Evolutionary conservation across 23 red algal genomes (phyloP).

Genomic region (Gracilaria gracilis): DNA sequence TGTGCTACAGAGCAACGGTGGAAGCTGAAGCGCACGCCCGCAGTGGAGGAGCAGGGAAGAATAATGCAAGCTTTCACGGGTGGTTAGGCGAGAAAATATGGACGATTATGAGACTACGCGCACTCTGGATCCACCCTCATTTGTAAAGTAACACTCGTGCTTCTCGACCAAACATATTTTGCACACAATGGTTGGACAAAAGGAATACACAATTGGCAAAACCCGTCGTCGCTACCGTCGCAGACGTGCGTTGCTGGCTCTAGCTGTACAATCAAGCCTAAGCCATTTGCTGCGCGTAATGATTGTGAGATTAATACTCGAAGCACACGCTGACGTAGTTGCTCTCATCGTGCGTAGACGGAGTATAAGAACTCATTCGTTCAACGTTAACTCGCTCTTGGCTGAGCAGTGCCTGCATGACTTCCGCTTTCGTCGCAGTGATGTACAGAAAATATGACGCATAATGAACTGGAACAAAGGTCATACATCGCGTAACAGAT

Average conservation of each 20-base stretch:
- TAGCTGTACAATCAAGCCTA: not conserved
- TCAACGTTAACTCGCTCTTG: not conserved
- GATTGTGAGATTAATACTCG: not conserved
- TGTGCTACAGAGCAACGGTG: no score
- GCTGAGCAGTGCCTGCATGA: slow-evolving; percentile 2
- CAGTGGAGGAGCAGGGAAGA: no score
- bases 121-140: no score
- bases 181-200: not conserved
- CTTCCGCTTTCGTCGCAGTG: not conserved
- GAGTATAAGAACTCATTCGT: not conserved
- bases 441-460: not conserved
- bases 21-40: no score
- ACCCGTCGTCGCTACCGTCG: not conserved
- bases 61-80: no score
- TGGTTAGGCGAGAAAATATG: no score
- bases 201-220: not conserved
- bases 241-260: not conserved
- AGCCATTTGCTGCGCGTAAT: not conserved
- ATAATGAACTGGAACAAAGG: not conserved
- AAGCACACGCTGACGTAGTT: not conserved
- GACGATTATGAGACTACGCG: no score
- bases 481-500: not conserved
- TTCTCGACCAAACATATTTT: not conserved
- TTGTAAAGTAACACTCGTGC: not conserved
- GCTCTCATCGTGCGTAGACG: not conserved